Conservation (phyloP, 352 stramenopile species). For the Pythium rhizo-oryzae region DNA sequence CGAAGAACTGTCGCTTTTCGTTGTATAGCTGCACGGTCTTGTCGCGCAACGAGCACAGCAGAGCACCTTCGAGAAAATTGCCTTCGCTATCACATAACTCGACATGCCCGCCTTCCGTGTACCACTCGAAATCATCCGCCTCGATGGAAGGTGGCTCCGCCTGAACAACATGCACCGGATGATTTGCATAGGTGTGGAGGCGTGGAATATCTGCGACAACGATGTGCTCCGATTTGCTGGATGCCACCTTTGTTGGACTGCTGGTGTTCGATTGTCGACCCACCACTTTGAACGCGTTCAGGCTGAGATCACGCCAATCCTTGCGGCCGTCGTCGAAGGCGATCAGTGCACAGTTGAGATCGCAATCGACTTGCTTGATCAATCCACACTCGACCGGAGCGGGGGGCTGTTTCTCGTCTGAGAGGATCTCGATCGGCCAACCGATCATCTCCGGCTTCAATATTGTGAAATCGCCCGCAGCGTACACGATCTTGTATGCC, state of each 20-base stretch:
- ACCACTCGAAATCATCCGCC: slow-evolving; percentile 50
- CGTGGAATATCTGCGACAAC: neutral
- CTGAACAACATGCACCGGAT: slow-evolving; percentile 1
- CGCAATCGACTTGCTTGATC: slow-evolving; percentile 52
- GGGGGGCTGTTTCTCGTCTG: neutral
- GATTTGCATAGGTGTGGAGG: neutral
- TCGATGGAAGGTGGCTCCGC: slow-evolving; percentile 11
- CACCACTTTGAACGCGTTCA: slow-evolving; percentile 46
- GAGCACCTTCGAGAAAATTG: slow-evolving; percentile 48
- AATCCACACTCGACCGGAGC: slow-evolving; percentile 23
- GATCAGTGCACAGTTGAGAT: slow-evolving; percentile 61
- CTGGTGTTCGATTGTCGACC: neutral
- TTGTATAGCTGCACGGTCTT: slow-evolving; percentile 57
- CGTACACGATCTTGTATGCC: slow-evolving; percentile 54
- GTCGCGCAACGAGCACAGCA: slow-evolving; percentile 46
- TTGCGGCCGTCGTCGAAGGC: slow-evolving; percentile 47
- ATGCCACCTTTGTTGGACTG: slow-evolving; percentile 1
- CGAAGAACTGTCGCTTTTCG: slow-evolving; percentile 52
- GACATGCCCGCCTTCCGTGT: slow-evolving; percentile 50
- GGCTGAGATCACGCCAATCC: slow-evolving; percentile 56
- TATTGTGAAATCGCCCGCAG: slow-evolving; percentile 36
- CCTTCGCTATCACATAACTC: slow-evolving; percentile 44
- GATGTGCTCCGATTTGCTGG: neutral
- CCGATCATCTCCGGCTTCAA: slow-evolving; percentile 42
- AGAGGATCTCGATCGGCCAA: slow-evolving; percentile 45